Evolutionary conservation across 208 protist species (phyloP).

Genomic region (Trypanosoma vivax): DNA sequence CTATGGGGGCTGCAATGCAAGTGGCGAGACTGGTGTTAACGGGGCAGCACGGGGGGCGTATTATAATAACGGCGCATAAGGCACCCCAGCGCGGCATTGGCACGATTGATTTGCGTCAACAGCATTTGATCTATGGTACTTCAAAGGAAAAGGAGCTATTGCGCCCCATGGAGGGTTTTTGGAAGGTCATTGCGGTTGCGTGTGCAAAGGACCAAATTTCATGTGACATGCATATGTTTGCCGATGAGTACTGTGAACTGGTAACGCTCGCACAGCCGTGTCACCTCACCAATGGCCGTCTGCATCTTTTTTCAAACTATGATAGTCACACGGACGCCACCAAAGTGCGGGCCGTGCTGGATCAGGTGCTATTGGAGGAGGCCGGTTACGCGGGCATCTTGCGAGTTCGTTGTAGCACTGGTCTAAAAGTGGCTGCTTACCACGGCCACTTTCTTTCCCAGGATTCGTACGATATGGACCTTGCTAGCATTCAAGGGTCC

Average conservation of each 20-base stretch:
- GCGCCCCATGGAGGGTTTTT: conserved; percentile 75
- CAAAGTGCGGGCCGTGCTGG: conserved; percentile 51
- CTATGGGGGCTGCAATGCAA: conserved; percentile 73
- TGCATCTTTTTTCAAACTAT: conserved; percentile 78
- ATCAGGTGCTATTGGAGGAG: conserved; percentile 59
- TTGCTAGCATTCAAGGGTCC: conserved; percentile 58
- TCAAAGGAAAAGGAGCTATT: conserved; percentile 86
- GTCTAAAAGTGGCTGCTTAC: conserved; percentile 76
- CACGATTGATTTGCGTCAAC: conserved; percentile 60
- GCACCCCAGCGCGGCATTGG: conserved; percentile 64
- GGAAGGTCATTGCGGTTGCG: conserved; percentile 58
- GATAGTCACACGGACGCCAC: conserved; percentile 53
- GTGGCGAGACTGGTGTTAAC: conserved; percentile 73
- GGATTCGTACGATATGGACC: conserved; percentile 85
- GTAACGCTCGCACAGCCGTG: conserved; percentile 79
- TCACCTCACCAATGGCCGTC: conserved; percentile 69
- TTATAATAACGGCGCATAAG: conserved; percentile 58
- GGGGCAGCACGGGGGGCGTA: conserved; percentile 63
- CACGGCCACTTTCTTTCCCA: conserved; percentile 83
- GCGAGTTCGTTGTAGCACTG: conserved; percentile 83
- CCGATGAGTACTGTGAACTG: conserved; percentile 72
- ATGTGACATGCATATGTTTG: conserved; percentile 88
- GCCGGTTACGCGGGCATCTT: conserved; percentile 89
- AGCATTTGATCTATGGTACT: conserved; percentile 78
- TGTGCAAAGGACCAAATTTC: conserved; percentile 80